phyloP scores from a whole-genome alignment of 768 basidiomycete species.

The Leccinum subgranulosum region DNA sequence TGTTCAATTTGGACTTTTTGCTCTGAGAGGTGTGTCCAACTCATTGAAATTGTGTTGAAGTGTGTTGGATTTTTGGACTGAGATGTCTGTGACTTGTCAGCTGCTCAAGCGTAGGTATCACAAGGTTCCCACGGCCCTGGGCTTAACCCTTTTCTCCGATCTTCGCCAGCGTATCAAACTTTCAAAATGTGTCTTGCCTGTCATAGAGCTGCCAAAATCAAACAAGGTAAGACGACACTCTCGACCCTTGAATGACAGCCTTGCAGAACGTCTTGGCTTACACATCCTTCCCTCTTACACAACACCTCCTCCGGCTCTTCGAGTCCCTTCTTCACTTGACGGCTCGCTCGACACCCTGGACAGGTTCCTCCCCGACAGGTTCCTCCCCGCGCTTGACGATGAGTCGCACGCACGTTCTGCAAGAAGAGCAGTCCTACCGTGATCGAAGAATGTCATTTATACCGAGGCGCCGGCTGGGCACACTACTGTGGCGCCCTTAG shows the following conservation, averaged over 20 bases:
- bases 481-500: slow-evolving; percentile 46
- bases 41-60: too few species aligned
- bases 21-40: too few species aligned
- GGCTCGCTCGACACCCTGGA: slow-evolving; percentile 64
- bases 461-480: slow-evolving; percentile 84
- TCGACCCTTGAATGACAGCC: slow-evolving; percentile 83
- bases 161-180: not conserved
- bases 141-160: too few species aligned
- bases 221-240: too few species aligned
- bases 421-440: slow-evolving; percentile 64
- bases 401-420: slow-evolving; percentile 69
- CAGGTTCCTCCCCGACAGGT: slow-evolving; percentile 60
- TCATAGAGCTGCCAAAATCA: too few species aligned
- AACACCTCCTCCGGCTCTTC: slow-evolving; percentile 69
- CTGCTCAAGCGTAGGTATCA: too few species aligned
- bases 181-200: too few species aligned
- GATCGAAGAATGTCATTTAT: slow-evolving; percentile 77
- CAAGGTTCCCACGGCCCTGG: too few species aligned
- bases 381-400: slow-evolving; percentile 76
- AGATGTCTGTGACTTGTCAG: too few species aligned
- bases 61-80: too few species aligned
- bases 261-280: slow-evolving; percentile 88
- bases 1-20: too few species aligned
- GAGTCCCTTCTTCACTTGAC: slow-evolving; percentile 73
- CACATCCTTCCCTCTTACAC: slow-evolving; percentile 72